Conservation (phyloP, 495 filamentous ascomycete species). For the Xylaria cubensis region DNA sequence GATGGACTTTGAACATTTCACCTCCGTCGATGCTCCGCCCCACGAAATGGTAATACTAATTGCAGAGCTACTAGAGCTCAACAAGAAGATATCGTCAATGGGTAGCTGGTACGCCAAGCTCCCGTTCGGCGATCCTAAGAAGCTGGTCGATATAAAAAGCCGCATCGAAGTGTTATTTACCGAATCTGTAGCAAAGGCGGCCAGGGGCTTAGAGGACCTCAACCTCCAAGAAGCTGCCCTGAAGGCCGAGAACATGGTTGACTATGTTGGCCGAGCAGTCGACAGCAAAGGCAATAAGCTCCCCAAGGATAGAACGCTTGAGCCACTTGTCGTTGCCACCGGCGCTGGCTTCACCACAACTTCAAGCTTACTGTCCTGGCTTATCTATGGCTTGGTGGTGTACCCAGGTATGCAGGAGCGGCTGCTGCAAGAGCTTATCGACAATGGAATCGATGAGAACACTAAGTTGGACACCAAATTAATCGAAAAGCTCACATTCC, state of each 20-base stretch:
- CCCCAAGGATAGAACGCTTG: constrained; percentile 38
- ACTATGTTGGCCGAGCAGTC: constrained; percentile 52
- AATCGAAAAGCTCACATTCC: constrained; percentile 49
- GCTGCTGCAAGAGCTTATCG: constrained; percentile 60
- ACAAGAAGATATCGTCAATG: constrained; percentile 57
- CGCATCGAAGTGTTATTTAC: constrained; percentile 45
- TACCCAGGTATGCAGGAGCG: constrained; percentile 60
- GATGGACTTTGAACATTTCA: constrained; percentile 61
- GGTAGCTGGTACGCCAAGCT: constrained; percentile 58
- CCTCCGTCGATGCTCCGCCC: constrained; percentile 45
- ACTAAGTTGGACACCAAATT: constrained; percentile 51
- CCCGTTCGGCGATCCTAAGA: constrained; percentile 59
- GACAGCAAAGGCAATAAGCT: constrained; percentile 62
- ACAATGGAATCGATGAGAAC: constrained; percentile 47
- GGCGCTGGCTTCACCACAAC: constrained; percentile 65
- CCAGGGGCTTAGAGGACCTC: constrained; percentile 49
- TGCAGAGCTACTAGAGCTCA: constrained; percentile 53
- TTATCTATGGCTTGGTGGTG: constrained; percentile 55
- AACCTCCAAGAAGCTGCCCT: constrained; percentile 60
- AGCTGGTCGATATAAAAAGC: constrained; percentile 39
- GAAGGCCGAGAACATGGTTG: constrained; percentile 53
- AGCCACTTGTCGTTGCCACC: constrained; percentile 42
- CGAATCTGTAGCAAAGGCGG: constrained; percentile 47
- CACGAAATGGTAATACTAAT: constrained; percentile 52
- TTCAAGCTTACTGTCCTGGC: constrained; percentile 59